phyloP scores from a whole-genome alignment of 2,329 filamentous ascomycete species.

The Madurella fahalii region DNA sequence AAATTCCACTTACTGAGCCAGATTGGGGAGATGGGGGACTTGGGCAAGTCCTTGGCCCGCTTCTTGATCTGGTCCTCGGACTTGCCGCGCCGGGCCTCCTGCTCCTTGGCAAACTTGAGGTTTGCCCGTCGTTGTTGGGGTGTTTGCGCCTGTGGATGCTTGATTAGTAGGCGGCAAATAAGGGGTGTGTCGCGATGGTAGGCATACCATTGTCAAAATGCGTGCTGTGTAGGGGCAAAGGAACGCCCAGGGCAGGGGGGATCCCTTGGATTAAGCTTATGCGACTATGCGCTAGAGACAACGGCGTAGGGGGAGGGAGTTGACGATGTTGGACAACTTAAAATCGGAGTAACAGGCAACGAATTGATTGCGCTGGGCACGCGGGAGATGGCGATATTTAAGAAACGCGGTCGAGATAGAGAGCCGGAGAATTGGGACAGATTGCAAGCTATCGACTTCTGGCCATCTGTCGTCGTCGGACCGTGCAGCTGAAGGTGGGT shows the following conservation, averaged over 20 bases:
- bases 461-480: slow-evolving; percentile 25
- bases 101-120: slow-evolving; percentile 69
- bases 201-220: slow-evolving; percentile 23
- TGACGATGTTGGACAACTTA: neutral
- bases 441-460: slow-evolving; percentile 26
- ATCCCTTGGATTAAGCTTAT: neutral
- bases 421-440: slow-evolving; percentile 24
- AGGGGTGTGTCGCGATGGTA: neutral
- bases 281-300: neutral
- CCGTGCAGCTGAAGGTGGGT: slow-evolving; percentile 12
- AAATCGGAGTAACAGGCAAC: neutral
- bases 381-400: neutral
- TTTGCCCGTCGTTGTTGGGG: slow-evolving; percentile 79
- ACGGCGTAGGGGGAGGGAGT: neutral
- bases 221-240: neutral
- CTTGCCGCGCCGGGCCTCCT: slow-evolving; percentile 73
- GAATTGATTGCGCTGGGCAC: neutral
- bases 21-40: slow-evolving; percentile 61
- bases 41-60: slow-evolving; percentile 49
- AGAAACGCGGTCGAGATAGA: neutral
- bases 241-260: neutral
- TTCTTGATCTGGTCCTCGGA: slow-evolving; percentile 62
- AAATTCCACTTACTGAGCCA: slow-evolving; percentile 53
- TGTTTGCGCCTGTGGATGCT: slow-evolving; percentile 64
- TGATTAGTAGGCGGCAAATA: neutral